Evolutionary conservation across 495 filamentous ascomycete species (phyloP).

Genomic region (Trypethelium eluteriae): DNA sequence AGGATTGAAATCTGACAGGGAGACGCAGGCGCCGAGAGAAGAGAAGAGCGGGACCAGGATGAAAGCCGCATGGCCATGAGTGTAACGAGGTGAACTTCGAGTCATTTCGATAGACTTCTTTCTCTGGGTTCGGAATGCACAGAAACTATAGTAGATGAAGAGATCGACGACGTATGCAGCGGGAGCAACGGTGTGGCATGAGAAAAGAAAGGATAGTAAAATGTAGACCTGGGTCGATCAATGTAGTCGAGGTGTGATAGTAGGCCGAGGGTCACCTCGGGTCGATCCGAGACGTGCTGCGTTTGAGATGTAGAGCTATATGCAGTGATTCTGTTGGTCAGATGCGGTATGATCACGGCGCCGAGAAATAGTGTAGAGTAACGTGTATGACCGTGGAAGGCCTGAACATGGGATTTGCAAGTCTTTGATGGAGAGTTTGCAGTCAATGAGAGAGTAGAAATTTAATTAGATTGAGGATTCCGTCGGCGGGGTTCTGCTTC

Average conservation of each 20-base stretch:
- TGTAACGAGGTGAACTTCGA: not conserved
- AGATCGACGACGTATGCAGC: not conserved
- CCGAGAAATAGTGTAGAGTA: not conserved
- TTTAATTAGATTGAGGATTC: not conserved
- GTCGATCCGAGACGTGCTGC: constrained; percentile 1
- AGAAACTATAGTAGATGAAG: not conserved
- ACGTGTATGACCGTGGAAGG: not conserved
- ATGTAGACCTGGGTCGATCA: not conserved
- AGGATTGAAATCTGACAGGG: constrained; percentile 25
- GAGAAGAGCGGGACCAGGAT: constrained; percentile 7
- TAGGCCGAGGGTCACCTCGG: not conserved
- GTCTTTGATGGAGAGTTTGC: not conserved
- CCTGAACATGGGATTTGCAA: not conserved
- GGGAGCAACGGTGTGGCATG: not conserved
- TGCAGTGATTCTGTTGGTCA: constrained; percentile 5
- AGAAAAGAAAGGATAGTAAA: not conserved
- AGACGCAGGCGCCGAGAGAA: constrained; percentile 15
- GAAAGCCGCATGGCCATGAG: constrained; percentile 5
- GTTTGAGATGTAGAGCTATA: not conserved
- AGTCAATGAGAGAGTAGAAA: not conserved
- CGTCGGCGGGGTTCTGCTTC: not conserved
- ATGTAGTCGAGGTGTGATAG: not conserved
- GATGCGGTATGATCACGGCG: not conserved
- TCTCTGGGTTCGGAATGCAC: not conserved
- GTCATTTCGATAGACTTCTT: not conserved